Evolutionary conservation across 768 basidiomycete genomes (phyloP).

Genomic region (Dentipellis fragilis): DNA sequence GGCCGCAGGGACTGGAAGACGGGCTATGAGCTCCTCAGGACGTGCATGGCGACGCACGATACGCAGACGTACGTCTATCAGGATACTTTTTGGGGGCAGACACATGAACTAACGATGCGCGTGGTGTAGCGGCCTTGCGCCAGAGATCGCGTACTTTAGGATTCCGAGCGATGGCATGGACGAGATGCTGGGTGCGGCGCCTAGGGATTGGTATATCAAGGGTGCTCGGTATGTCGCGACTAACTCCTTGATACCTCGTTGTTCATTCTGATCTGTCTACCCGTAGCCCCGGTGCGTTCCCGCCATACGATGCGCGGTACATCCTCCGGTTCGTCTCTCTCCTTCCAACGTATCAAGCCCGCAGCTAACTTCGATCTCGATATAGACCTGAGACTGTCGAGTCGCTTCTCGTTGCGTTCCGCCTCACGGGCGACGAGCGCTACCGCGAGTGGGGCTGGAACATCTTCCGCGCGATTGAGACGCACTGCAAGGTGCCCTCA

Average conservation of each 20-base stretch:
- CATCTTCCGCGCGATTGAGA: slow-evolving; percentile 84
- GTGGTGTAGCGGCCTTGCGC: slow-evolving; percentile 59
- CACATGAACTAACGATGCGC: not conserved
- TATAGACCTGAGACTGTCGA: slow-evolving; percentile 87
- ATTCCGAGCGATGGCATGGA: slow-evolving; percentile 48
- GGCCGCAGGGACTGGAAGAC: slow-evolving; percentile 75
- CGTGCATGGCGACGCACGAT: slow-evolving; percentile 80
- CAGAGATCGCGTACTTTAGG: slow-evolving; percentile 85
- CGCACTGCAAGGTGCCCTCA: slow-evolving; percentile 61
- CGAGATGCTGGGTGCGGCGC: slow-evolving; percentile 26
- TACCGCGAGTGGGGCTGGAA: slow-evolving; percentile 83
- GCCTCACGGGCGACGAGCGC: slow-evolving; percentile 74
- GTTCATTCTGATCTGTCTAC: not conserved
- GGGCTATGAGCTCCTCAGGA: slow-evolving; percentile 73
- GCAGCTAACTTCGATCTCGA: not conserved
- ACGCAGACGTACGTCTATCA: slow-evolving; percentile 61
- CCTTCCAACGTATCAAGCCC: not conserved
- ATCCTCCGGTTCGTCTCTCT: slow-evolving; percentile 59
- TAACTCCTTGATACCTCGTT: not conserved
- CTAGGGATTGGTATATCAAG: slow-evolving; percentile 88
- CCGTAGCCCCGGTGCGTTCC: slow-evolving; percentile 15
- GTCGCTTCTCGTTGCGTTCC: slow-evolving; percentile 83
- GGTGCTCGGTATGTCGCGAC: slow-evolving; percentile 43
- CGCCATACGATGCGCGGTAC: slow-evolving; percentile 79
- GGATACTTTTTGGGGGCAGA: not conserved